Percentiles rank a stretch among this genome's conserved stretches.
phyloP scores from a whole-genome alignment of 306 rosid species.

The Senna tora region DNA sequence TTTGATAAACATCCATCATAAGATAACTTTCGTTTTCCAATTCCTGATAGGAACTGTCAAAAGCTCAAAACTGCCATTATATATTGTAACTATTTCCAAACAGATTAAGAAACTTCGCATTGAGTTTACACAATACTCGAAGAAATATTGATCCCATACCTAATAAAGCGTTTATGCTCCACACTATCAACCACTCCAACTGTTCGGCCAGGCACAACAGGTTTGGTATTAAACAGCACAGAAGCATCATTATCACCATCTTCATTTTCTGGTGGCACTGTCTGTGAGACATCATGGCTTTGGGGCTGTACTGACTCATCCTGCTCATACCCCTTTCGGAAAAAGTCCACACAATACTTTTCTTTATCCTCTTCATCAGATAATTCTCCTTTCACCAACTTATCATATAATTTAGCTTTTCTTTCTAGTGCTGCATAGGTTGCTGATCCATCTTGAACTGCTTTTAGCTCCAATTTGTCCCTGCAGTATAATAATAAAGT shows the following conservation, averaged over 20 bases:
- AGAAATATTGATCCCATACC: conserved; percentile 50
- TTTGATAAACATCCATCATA: not conserved
- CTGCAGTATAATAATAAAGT: conserved; percentile 46
- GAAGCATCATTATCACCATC: conserved; percentile 46
- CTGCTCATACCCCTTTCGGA: conserved; percentile 65
- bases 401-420: conserved; percentile 80
- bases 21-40: not conserved
- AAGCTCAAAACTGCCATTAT: not conserved
- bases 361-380: conserved; percentile 90
- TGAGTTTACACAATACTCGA: not conserved
- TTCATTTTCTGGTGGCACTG: conserved; percentile 46
- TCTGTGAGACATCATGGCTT: conserved; percentile 30
- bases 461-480: conserved; percentile 92
- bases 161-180: conserved; percentile 80
- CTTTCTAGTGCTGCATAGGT: conserved; percentile 88
- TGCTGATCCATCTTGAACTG: conserved; percentile 76
- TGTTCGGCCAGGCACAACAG: conserved; percentile 61
- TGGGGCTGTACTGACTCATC: conserved; percentile 55
- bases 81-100: conserved; percentile 10
- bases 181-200: conserved; percentile 57
- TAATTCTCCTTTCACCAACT: conserved; percentile 77
- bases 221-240: conserved; percentile 51
- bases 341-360: conserved; percentile 92
- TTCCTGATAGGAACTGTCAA: not conserved
- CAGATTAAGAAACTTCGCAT: conserved; percentile 7